Evolutionary conservation across 768 basidiomycete species (phyloP), one percentile per base, ranked within the genome.

Genomic region (Tricholoma matsutake): DNA sequence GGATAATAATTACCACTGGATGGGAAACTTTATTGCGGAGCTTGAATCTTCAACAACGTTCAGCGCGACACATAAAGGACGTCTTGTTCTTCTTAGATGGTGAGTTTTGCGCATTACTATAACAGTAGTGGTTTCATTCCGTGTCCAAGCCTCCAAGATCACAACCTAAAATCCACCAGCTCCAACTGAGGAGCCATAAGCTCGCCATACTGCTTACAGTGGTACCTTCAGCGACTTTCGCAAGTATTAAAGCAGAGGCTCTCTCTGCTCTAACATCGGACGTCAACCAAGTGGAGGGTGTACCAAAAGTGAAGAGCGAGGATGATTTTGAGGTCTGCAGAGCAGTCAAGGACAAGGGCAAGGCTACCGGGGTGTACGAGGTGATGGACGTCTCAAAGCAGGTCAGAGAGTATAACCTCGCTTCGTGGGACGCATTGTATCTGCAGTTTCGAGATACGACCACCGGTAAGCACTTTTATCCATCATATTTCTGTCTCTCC

Each of bases 181-280:
- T 92, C 16, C 78, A 85, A n/a, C 72, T 91, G 64, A 90, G 88
- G 67, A 87, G 89, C 0, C 88, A 91, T 76, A 89, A 84, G 64
- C 74, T 88, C 56, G 86, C 86, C 6, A 75, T 91, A 64, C 79
- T 88, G 66, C 73, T 87, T 63, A 83, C 85, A 6, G 78, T 81
- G 9, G 72, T 79, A 43, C 85, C 83, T 7, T 79, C 78, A 34
- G 79, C 80, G 8, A 83, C 83, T 5, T 76, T 92, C 67, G 77
- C 73, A 11, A 74, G 76, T n/a, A 65, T 91, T 43, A 92, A 92
- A 68, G 72, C 77, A 37, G 86, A 91, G 56, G 84, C 82, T 0
- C 70, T 91, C 1, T 81, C 81, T 0, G 89, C 89, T 7, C 78
- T 92, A 34, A 73, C 73, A 9, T 79, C 85, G 1, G 74, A 80